Evolutionary conservation across 2,329 filamentous ascomycete genomes (phyloP).

Genomic region (Fusarium zealandicum): DNA sequence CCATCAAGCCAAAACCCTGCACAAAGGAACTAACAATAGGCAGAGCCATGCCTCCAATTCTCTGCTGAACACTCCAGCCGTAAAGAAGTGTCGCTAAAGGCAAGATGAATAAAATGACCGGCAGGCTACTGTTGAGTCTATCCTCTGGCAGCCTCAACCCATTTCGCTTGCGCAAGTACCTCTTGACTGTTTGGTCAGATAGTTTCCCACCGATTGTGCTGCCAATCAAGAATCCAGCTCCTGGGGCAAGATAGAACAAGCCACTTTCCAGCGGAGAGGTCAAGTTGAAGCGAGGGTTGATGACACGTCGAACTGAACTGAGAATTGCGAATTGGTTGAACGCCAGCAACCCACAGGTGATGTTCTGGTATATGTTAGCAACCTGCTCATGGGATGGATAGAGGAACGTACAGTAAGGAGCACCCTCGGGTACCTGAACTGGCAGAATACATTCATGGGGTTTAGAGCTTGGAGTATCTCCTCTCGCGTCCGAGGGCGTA

Average conservation of each 20-base stretch:
- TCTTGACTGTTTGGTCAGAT: slow-evolving; percentile 51
- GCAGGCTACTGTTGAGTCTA: slow-evolving; percentile 44
- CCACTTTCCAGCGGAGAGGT: slow-evolving; percentile 67
- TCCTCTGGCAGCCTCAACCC: slow-evolving; percentile 44
- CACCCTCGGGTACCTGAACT: slow-evolving; percentile 36
- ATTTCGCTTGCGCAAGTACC: slow-evolving; percentile 49
- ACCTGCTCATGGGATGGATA: accelerated
- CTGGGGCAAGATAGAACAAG: slow-evolving; percentile 74
- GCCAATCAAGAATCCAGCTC: slow-evolving; percentile 69
- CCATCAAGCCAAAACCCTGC: slow-evolving; percentile 47
- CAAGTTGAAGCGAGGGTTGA: slow-evolving; percentile 74
- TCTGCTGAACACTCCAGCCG: slow-evolving; percentile 47
- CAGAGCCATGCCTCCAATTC: slow-evolving; percentile 45
- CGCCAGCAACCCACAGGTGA: slow-evolving; percentile 36
- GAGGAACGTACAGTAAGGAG: slow-evolving; percentile 29
- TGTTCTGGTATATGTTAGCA: slow-evolving; percentile 23
- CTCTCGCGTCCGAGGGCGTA: slow-evolving; percentile 7
- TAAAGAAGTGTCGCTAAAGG: slow-evolving; percentile 45
- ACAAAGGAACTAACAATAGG: slow-evolving; percentile 46
- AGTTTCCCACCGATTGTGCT: slow-evolving; percentile 68
- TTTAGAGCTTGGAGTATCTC: slow-evolving; percentile 37
- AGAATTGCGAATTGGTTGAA: slow-evolving; percentile 60
- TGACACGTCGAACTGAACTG: slow-evolving; percentile 69
- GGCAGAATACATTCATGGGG: slow-evolving; percentile 38
- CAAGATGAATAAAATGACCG: slow-evolving; percentile 42